Base-by-base conservation (phyloP, 495 filamentous ascomycete genomes). In the Cladorrhinum samala region DNA sequence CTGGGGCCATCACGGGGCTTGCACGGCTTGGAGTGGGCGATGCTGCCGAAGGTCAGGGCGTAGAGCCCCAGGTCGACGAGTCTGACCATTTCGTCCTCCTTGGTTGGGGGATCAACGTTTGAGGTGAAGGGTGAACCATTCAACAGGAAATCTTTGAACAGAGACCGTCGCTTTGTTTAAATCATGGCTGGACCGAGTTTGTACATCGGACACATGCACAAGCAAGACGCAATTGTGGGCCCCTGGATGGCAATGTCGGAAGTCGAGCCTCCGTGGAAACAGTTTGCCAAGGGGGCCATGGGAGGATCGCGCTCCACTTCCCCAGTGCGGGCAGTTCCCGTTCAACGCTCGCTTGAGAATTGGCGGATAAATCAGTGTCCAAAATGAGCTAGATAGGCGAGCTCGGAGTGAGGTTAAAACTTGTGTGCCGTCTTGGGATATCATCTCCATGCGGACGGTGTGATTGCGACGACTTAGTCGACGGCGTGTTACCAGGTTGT, bases 1-100 rank as follows among this genome's bases (percentile, higher is more conserved):
- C 33, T 50, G 43, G 54, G 38, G 7, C 45, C 54, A 24, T 47
- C 45, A n/a, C 45, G 45, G 18, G 45, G 45, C 24, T 47, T 47
- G 45, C 45, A 47, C 8, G 24, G 23, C 23, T 33, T 27, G 21
- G 45, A 20, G 18, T 25, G 13, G 18, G 24, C 24, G 24, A 14
- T 47, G 45, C n/a, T 16, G 17, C 11, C 11, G 13, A 47, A 23
- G 45, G 45, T 23, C 14, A 47, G 45, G 23, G 45, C 45, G n/a
- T 25, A 33, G 45, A 47, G 45, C 45, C 45, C 45, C 4, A 47
- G 21, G n/a, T 47, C 24, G 45, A 33, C 21, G 45, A 47, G 45
- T 3, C 24, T 27, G 45, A 47, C 45, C 45, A 47, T 47, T n/a
- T 24, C 24, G 42, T 47, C 45, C 18, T 27, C 20, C 45, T 33